These are phyloP conservation scores for Cytospora piceae DNA, from an alignment of 2,329 filamentous ascomycete species.

Conservation along the genomic window DNA sequence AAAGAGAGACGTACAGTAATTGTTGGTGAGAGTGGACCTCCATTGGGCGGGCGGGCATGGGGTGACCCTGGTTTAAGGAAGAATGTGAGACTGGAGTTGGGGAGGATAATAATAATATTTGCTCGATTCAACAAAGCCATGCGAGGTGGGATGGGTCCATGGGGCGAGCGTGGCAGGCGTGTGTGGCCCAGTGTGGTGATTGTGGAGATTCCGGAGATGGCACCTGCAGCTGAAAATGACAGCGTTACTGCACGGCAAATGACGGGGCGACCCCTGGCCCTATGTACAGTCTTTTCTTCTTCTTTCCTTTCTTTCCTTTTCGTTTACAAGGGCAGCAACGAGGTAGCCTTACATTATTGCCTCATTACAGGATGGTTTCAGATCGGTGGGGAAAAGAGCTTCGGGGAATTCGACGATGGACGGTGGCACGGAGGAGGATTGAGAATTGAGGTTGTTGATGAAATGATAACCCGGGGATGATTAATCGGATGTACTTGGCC, in stretches of 20 bases:
- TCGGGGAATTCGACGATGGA: neutral
- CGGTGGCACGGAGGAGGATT: neutral
- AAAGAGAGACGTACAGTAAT: neutral
- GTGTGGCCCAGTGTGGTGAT: neutral
- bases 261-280: neutral
- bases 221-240: constrained; percentile 1
- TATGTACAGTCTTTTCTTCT: no score
- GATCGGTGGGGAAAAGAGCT: neutral
- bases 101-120: neutral
- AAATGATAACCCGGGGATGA: neutral
- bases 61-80: no score
- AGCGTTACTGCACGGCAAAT: neutral
- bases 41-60: no score
- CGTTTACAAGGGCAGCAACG: neutral
- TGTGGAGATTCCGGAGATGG: constrained; percentile 2
- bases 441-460: neutral
- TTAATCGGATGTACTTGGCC: neutral
- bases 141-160: neutral
- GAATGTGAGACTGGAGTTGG: no score
- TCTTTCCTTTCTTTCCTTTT: no score
- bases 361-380: neutral
- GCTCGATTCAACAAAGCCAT: neutral
- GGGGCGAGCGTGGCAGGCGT: neutral
- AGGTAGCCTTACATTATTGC: neutral
- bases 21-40: no score